Conservation (phyloP, 2,329 filamentous ascomycete genomes). For the Stylonectria norvegica region DNA sequence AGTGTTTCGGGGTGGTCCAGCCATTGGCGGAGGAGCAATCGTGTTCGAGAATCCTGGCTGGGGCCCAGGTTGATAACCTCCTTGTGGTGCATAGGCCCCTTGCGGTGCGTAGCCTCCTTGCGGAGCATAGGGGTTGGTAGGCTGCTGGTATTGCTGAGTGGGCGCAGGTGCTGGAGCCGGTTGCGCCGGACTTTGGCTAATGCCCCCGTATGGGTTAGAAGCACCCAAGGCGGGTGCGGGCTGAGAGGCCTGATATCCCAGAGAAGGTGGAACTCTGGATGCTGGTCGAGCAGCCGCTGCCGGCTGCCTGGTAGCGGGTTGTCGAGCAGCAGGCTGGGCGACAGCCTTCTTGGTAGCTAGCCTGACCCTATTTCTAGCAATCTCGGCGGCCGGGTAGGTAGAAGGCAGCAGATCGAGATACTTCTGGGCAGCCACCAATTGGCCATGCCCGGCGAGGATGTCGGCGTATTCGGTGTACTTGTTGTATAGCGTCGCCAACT, state of each 20-base stretch:
- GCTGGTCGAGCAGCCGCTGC: conserved; percentile 32
- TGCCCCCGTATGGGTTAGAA: conserved; percentile 41
- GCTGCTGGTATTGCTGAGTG: conserved; percentile 36
- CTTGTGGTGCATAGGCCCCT: conserved; percentile 30
- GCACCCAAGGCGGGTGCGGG: conserved; percentile 25
- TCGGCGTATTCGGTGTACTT: conserved; percentile 98
- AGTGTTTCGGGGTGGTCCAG: conserved; percentile 53
- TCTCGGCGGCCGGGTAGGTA: conserved; percentile 80
- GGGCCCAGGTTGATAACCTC: conserved; percentile 53
- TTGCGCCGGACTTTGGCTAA: conserved; percentile 31
- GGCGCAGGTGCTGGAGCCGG: conserved; percentile 11
- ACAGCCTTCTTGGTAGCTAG: conserved; percentile 72
- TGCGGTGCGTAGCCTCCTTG: conserved; percentile 21
- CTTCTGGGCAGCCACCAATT: conserved; percentile 80
- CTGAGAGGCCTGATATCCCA: conserved; percentile 50
- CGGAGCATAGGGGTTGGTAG: conserved; percentile 36
- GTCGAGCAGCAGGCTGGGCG: conserved; percentile 27
- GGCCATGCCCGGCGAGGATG: conserved; percentile 85
- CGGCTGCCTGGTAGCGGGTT: conserved; percentile 22
- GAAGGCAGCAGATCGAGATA: conserved; percentile 85
- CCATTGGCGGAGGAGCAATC: conserved; percentile 33
- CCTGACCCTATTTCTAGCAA: conserved; percentile 79
- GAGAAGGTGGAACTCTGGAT: conserved; percentile 39
- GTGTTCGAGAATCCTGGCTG: conserved; percentile 38
- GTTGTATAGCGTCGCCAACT: conserved; percentile 80